Percentiles rank a stretch among this genome's conserved stretches.
phyloP scores from a whole-genome alignment of 768 basidiomycete species.

The Mycena maculata region DNA sequence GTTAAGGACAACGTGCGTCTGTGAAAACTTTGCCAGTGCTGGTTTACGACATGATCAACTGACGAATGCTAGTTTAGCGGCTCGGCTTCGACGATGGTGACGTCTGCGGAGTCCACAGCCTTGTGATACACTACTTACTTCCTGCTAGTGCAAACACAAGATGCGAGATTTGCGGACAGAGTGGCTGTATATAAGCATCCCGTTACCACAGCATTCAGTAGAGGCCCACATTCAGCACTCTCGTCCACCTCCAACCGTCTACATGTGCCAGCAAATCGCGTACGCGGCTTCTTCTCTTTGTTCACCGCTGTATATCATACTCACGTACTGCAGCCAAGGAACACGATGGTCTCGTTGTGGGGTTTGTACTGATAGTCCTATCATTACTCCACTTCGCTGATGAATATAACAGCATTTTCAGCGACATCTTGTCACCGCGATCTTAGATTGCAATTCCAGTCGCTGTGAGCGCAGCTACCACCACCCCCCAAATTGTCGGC shows the following conservation, averaged over 20 bases:
- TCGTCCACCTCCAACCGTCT: not conserved
- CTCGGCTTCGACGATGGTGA: not conserved
- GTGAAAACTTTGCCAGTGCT: not conserved
- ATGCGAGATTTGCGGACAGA: constrained; percentile 5
- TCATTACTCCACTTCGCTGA: constrained; percentile 3
- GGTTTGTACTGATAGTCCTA: constrained; percentile 43
- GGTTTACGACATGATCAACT: not conserved
- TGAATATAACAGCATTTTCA: constrained; percentile 58
- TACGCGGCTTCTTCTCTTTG: constrained; percentile 41
- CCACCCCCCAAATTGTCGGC: constrained; percentile 55
- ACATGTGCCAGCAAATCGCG: constrained; percentile 65
- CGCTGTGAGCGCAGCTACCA: constrained; percentile 60
- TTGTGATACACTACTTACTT: constrained; percentile 1
- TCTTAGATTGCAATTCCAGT: constrained; percentile 62
- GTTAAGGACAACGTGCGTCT: not conserved
- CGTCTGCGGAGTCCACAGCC: constrained; percentile 9
- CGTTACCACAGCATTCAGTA: not conserved
- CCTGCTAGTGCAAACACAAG: not conserved
- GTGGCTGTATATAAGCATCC: constrained; percentile 16
- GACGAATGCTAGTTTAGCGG: constrained; percentile 3
- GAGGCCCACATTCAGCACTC: not conserved
- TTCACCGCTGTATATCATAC: constrained; percentile 20
- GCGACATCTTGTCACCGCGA: constrained; percentile 61
- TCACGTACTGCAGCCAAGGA: constrained; percentile 52
- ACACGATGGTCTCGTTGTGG: constrained; percentile 63